These are phyloP conservation scores for Cercophora sp. DNA, from an alignment of 495 filamentous ascomycete genomes.

Conservation along the genomic window DNA sequence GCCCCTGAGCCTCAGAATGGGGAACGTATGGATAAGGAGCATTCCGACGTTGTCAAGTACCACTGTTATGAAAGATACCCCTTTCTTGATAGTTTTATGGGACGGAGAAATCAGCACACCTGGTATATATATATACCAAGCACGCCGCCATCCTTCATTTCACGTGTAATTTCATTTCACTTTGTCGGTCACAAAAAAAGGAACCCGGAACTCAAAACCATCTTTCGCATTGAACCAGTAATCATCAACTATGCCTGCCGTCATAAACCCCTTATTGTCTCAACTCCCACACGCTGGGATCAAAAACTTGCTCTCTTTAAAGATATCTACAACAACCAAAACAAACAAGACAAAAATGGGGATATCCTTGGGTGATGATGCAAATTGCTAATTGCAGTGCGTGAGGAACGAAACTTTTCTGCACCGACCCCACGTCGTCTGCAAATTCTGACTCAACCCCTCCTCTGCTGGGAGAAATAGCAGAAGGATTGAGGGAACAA, in stretches of 20 bases:
- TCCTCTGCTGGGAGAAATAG: neutral
- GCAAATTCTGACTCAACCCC: neutral
- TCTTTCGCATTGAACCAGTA: constrained; percentile 27
- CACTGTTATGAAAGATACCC: constrained; percentile 11
- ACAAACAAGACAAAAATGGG: constrained; percentile 15
- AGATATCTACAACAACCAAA: constrained; percentile 22
- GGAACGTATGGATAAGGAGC: no score
- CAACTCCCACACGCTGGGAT: neutral
- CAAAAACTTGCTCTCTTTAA: neutral
- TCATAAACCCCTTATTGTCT: neutral
- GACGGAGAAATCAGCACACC: neutral
- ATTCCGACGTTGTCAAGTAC: neutral
- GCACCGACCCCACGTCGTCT: neutral
- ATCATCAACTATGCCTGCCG: constrained; percentile 15
- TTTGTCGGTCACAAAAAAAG: constrained; percentile 8
- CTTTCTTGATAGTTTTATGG: constrained; percentile 8
- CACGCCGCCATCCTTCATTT: neutral
- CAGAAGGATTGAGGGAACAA: no score
- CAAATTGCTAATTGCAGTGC: constrained; percentile 13
- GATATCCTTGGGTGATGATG: constrained; percentile 18
- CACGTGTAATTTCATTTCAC: constrained; percentile 1
- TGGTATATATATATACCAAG: neutral
- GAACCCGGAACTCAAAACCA: constrained; percentile 2
- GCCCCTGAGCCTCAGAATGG: no score
- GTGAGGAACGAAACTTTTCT: neutral